Base-by-base conservation (phyloP, 495 filamentous ascomycete species). In the Friedmanniomyces simplex region DNA sequence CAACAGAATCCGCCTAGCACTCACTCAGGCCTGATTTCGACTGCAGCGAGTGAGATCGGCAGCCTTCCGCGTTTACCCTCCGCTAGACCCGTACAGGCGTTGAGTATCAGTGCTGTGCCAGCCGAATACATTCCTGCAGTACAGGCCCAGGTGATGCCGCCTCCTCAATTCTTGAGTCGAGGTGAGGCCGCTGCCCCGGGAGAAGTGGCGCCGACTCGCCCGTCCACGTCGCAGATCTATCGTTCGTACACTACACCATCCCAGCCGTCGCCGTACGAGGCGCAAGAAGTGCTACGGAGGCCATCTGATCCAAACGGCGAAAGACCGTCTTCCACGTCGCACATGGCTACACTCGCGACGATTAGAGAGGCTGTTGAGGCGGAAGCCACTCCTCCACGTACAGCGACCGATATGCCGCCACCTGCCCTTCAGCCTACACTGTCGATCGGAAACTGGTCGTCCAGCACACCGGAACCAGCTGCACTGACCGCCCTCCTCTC, bases 191-290 rank as follows among this genome's bases (percentile, higher is more conserved):
- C 37, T 1, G 50, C 56, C 1, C 56, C 56, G 18, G 2, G 56
- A 20, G 41, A 52, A 30, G 48, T 46, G 37, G 26, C 18, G 21
- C 32, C 56, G 1, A 22, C 14, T 12, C 56, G 50, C 12, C 56
- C 56, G 10, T 22, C 50, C 16, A 50, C 51, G 3, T 20, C 57
- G 45, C 50, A 47, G 25, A 48, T 55, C 12, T 60, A 54, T 50
- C 50, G 50, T 14, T 60, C 57, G 18, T 47, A 8, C 43, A 54
- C 57, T 26, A 58, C 56, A 26, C 49, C 56, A 14, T 45, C 47
- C 1, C 56, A 58, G 37, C 41, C 22, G 21, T 45, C 34, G 10
- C 30, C 14, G 24, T 8, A 20, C 43, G 26, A 24, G 16, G 10
- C 14, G 11, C 30, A 16, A n/a, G 30, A 57, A 18, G 1, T 25